Percentiles rank a stretch among this genome's conserved stretches.
Evolutionary conservation across 805 yeast genomes (phyloP).

Genomic region (Starmerella sirachaensis): DNA sequence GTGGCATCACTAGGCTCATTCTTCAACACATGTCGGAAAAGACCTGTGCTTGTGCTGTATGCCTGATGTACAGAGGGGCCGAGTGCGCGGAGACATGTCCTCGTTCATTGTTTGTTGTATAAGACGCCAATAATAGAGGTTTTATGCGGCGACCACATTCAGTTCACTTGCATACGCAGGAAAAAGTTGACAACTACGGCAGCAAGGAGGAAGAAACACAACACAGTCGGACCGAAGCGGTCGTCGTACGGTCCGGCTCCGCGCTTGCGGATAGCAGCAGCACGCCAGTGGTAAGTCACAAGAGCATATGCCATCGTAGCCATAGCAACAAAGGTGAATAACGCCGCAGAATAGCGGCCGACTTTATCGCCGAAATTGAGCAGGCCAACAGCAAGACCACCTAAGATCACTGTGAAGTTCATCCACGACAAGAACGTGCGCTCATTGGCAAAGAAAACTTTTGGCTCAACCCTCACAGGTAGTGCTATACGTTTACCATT

Average conservation of each 20-base stretch:
- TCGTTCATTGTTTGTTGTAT: no score
- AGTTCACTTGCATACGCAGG: conserved; percentile 60
- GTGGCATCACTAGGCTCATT: no score
- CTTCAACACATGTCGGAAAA: no score
- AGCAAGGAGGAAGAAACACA: conserved; percentile 80
- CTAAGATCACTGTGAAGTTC: conserved; percentile 95
- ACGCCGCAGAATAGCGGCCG: conserved; percentile 84
- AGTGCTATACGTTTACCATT: conserved; percentile 89
- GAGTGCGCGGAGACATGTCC: no score
- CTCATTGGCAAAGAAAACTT: conserved; percentile 97
- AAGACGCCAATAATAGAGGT: no score
- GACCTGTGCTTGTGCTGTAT: no score
- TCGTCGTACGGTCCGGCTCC: conserved; percentile 99
- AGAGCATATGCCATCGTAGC: conserved; percentile 94
- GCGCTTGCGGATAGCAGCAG: conserved; percentile 92
- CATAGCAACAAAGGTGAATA: conserved; percentile 94
- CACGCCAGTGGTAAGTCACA: conserved; percentile 97
- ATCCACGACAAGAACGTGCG: conserved; percentile 97
- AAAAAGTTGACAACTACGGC: conserved; percentile 91
- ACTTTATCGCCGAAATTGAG: conserved; percentile 91
- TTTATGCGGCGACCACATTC: no score
- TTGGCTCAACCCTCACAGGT: conserved; percentile 97
- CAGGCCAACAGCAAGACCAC: conserved; percentile 91
- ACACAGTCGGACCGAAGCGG: conserved; percentile 95
- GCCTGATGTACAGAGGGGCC: no score